A percentile compares a stretch with the other conserved stretches of the same genome.
Evolutionary conservation across 176 grass and related monocot species (phyloP).

Genomic region (Zea luxurians): DNA sequence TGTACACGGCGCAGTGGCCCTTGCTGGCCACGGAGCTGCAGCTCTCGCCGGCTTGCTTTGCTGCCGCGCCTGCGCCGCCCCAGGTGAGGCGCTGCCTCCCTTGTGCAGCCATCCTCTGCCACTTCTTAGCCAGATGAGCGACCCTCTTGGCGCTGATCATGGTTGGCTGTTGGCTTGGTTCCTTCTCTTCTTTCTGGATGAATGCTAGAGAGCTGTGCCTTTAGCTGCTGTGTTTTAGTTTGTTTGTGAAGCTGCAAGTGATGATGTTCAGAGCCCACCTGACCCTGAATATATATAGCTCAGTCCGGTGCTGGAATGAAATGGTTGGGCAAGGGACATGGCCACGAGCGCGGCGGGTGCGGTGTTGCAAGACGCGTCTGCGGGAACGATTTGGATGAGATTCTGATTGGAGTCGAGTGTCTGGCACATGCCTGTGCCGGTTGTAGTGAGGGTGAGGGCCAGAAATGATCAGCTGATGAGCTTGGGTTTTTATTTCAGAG

Average conservation of each 20-base stretch:
- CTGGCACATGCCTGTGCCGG: not conserved
- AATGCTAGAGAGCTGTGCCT: not conserved
- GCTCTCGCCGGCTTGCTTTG: conserved; percentile 16
- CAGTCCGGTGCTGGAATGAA: not conserved
- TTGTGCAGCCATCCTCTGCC: conserved; percentile 44
- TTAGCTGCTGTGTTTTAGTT: conserved; percentile 7
- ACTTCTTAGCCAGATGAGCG: conserved; percentile 57
- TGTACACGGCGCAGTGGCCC: conserved; percentile 53
- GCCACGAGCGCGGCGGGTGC: not conserved
- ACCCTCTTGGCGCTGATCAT: conserved; percentile 58
- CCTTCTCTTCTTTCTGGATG: not conserved
- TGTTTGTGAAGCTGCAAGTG: not conserved
- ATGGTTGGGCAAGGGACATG: conserved; percentile 21
- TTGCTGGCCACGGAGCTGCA: conserved; percentile 22
- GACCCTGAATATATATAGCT: conserved; percentile 30
- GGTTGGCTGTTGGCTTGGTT: not conserved
- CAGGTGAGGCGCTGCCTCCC: conserved; percentile 28
- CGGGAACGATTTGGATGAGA: not conserved
- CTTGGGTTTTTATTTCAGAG: too few relatives aligned
- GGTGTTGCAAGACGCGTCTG: not conserved
- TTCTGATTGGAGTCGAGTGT: conserved; percentile 22
- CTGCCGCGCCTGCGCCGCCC: too few relatives aligned
- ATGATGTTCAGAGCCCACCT: not conserved
- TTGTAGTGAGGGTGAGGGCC: not conserved
- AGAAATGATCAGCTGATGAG: not conserved